A percentile compares a stretch with the other conserved stretches of the same genome.
phyloP scores from a whole-genome alignment of 345 rosid species.

The Eucalyptus paniculata region DNA sequence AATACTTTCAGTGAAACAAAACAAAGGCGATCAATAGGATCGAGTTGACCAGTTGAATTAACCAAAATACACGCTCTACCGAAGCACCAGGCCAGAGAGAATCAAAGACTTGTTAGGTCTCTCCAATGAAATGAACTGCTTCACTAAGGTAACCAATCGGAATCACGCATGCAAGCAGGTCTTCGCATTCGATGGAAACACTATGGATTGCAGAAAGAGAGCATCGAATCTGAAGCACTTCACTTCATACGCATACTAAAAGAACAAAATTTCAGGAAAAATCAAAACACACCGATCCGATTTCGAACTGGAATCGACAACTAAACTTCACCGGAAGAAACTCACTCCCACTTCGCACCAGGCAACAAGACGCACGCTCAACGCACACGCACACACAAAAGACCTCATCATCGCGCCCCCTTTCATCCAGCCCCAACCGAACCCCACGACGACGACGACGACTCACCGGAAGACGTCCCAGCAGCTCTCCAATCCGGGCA shows the following conservation, averaged over 20 bases:
- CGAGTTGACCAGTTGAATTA: not conserved
- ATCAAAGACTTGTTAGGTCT: not conserved
- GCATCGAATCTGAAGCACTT: not conserved
- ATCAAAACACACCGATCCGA: not conserved
- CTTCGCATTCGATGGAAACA: not conserved
- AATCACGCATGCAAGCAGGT: not conserved
- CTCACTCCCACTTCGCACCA: not conserved
- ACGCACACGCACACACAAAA: not conserved
- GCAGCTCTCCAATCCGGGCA: slow-evolving; percentile 68
- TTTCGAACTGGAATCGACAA: not conserved
- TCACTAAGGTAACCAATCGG: not conserved
- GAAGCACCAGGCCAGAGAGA: not conserved
- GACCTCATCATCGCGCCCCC: not conserved
- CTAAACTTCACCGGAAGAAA: not conserved
- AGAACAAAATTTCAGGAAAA: not conserved
- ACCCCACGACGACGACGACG: not conserved
- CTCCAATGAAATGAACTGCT: not conserved
- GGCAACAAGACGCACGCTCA: not conserved
- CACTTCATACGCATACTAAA: not conserved
- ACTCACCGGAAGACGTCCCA: slow-evolving; percentile 95
- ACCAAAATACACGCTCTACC: not conserved
- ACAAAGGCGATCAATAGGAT: not conserved
- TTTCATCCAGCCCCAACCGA: not conserved
- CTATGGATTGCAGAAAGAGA: not conserved
- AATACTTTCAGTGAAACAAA: not conserved